These are phyloP conservation scores for Polysphondylium violaceum DNA, from an alignment of 78 protist genomes.

Conservation along the genomic window DNA sequence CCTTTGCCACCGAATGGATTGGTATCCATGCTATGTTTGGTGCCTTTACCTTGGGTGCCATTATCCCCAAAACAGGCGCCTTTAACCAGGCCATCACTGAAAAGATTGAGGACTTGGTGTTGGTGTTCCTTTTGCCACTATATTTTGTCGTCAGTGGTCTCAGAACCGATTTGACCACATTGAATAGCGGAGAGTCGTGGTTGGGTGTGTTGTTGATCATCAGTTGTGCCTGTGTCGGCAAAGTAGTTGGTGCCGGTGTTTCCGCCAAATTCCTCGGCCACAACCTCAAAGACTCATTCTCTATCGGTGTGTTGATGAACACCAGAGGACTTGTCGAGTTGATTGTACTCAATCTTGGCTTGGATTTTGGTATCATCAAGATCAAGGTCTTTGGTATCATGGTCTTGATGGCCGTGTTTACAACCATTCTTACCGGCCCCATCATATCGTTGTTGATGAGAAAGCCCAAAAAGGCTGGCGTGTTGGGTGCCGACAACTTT, in stretches of 20 bases:
- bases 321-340: slow-evolving; percentile 85
- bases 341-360: slow-evolving; percentile 83
- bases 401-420: slow-evolving; percentile 80
- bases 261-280: slow-evolving; percentile 17
- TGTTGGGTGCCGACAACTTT: not conserved
- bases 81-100: slow-evolving; percentile 76
- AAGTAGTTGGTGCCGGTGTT: slow-evolving; percentile 44
- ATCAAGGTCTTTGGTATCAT: slow-evolving; percentile 60
- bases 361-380: slow-evolving; percentile 58
- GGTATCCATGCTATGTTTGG: slow-evolving; percentile 89
- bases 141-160: slow-evolving; percentile 83
- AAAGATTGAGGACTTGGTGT: slow-evolving; percentile 72
- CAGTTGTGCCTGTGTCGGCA: slow-evolving; percentile 68
- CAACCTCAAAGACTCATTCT: slow-evolving; percentile 52
- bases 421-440: slow-evolving; percentile 63
- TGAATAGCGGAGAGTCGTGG: slow-evolving; percentile 61
- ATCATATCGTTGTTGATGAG: slow-evolving; percentile 36
- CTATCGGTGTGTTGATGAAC: slow-evolving; percentile 83
- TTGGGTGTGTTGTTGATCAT: slow-evolving; percentile 57
- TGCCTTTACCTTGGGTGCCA: slow-evolving; percentile 75
- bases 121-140: slow-evolving; percentile 82
- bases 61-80: slow-evolving; percentile 56
- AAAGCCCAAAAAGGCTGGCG: not conserved
- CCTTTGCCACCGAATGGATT: slow-evolving; percentile 72
- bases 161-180: slow-evolving; percentile 59